Base-by-base conservation (phyloP, 2,329 filamentous ascomycete genomes). In the Ophiostoma populinum region DNA sequence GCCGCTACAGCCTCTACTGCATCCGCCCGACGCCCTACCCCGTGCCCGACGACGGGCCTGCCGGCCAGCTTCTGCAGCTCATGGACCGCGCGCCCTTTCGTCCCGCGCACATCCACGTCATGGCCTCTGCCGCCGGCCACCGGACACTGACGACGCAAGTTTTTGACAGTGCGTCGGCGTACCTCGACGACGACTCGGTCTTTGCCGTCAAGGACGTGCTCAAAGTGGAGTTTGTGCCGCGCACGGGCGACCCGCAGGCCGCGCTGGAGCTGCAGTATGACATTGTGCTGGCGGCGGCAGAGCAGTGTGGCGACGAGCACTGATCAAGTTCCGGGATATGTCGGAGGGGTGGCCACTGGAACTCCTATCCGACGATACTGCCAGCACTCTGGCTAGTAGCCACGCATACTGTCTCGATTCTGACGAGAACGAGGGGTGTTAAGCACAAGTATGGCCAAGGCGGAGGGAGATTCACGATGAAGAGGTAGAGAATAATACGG, bases 81-180 rank as follows among this genome's bases (percentile, higher is more conserved):
- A 44, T 58, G 29, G 52, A 55, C 26, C 43, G 55, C 15, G 55
- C 56, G 32, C 48, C 50, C 6, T 56, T 46, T 41, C 43, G 55
- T 17, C 55, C 55, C 4, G 55, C 53, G 4, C 55, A 58, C 32
- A 56, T 58, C 15, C 55, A 58, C 34, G 39, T 56, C 10, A 52
- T 57, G 42, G 52, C 50, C 32, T 61, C 63, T 19, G 59, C 62
- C 10, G 60, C 66, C 2, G 67, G 66, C 7, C 74, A 76, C 58
- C 77, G 72, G 47, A 62, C 75, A 0, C 64, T 92, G 32, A 78
- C 75, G 0, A 80, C 75, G 0, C 75, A 81, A 47, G 69, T 80
- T 34, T 80, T 78, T 48, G 73, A 78, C 49, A 56, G 62, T 32
- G 55, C 61, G 32, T 64, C 69, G 49, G 58, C 67, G 41, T 74